These are phyloP conservation scores for Leavenworthia alabamica DNA, from an alignment of 345 rosid species.

Conservation along the genomic window DNA sequence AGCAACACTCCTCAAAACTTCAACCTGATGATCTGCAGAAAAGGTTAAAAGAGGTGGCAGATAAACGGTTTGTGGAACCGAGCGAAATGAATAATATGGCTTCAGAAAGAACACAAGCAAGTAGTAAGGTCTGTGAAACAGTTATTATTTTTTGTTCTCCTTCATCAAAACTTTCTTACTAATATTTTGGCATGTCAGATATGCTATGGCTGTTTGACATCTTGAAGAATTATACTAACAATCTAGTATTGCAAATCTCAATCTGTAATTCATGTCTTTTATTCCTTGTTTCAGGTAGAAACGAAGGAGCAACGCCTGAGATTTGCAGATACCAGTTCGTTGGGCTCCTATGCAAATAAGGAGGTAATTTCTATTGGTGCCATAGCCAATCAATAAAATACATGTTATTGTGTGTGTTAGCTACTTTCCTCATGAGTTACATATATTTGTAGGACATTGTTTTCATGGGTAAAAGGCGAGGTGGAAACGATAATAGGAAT, in stretches of 20 bases:
- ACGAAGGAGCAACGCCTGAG: constrained; percentile 72
- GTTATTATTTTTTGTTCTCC: neutral
- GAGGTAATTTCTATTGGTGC: constrained; percentile 46
- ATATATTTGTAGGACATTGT: constrained; percentile 52
- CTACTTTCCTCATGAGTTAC: constrained; percentile 6
- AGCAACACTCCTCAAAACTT: constrained; percentile 69
- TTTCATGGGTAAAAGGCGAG: constrained; percentile 78
- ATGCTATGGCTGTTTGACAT: neutral
- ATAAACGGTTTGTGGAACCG: constrained; percentile 66
- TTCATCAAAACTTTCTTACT: neutral
- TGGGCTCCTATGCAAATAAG: constrained; percentile 76
- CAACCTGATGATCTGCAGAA: constrained; percentile 73
- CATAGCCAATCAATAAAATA: neutral
- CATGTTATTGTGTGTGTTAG: neutral
- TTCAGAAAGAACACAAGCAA: constrained; percentile 16
- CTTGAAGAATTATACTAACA: neutral
- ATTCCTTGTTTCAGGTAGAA: constrained; percentile 50
- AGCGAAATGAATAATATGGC: constrained; percentile 35
- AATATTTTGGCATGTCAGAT: neutral
- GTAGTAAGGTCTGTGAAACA: constrained; percentile 25
- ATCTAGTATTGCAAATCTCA: neutral
- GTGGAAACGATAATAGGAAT: constrained; percentile 61
- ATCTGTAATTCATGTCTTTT: neutral
- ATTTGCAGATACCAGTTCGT: constrained; percentile 62
- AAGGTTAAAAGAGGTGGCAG: constrained; percentile 73